phyloP scores from a whole-genome alignment of 2,329 filamentous ascomycete species.

The Didymella pomorum region DNA sequence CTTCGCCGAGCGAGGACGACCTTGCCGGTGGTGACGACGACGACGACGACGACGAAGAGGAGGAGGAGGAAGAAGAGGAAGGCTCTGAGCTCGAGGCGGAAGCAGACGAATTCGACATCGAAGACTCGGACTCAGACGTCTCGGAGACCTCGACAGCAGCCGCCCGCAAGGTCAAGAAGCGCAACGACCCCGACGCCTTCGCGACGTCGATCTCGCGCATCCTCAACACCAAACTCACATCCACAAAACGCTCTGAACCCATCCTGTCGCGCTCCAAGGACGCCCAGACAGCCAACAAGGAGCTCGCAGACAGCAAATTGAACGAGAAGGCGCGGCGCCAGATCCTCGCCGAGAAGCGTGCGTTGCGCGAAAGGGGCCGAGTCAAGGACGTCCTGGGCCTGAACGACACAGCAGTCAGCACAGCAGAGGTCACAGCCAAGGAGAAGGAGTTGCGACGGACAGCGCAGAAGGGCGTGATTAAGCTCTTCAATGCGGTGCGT shows the following conservation, averaged over 20 bases:
- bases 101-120: slow-evolving; percentile 45
- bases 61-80: slow-evolving; percentile 42
- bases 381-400: slow-evolving; percentile 84
- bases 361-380: slow-evolving; percentile 83
- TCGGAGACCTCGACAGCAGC: slow-evolving; percentile 47
- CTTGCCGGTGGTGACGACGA: slow-evolving; percentile 18
- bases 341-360: slow-evolving; percentile 79
- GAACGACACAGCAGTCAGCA: slow-evolving; percentile 58
- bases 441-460: slow-evolving; percentile 86
- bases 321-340: slow-evolving; percentile 83
- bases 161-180: slow-evolving; percentile 70
- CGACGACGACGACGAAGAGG: slow-evolving; percentile 25
- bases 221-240: slow-evolving; percentile 85
- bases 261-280: slow-evolving; percentile 85
- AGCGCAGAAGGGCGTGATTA: slow-evolving; percentile 91
- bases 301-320: slow-evolving; percentile 77
- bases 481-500: slow-evolving; percentile 93
- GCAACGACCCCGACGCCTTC: slow-evolving; percentile 91
- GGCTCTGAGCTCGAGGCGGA: slow-evolving; percentile 52
- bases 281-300: slow-evolving; percentile 75
- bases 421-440: slow-evolving; percentile 67
- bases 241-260: slow-evolving; percentile 82
- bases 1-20: slow-evolving; percentile 36
- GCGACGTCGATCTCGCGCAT: slow-evolving; percentile 94
- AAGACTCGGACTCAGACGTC: slow-evolving; percentile 37